phyloP scores from a whole-genome alignment of 129 eudicot species.

The Lonicera japonica region DNA sequence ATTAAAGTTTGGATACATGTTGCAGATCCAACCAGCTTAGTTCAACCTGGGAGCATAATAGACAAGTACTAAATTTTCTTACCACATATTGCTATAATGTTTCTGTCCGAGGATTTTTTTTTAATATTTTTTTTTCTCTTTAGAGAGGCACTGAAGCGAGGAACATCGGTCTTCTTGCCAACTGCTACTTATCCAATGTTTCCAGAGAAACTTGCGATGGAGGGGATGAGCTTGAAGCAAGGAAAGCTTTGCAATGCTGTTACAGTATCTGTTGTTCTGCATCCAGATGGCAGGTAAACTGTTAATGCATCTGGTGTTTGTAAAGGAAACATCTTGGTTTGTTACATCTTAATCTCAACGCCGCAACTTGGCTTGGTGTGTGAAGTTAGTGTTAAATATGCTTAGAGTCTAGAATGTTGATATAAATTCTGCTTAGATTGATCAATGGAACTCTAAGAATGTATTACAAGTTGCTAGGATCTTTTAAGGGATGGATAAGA shows the following conservation, averaged over 20 bases:
- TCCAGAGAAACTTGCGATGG: conserved; percentile 95
- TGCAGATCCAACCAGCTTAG: conserved; percentile 88
- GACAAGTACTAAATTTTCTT: conserved; percentile 53
- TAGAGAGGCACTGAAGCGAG: conserved; percentile 93
- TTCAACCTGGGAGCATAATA: conserved; percentile 79
- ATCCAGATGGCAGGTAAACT: conserved; percentile 76
- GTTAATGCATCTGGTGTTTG: no score
- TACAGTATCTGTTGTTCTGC: conserved; percentile 85
- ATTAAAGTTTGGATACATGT: conserved; percentile 96
- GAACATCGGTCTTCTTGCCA: conserved; percentile 89
- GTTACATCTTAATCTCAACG: no score
- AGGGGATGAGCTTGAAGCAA: conserved; percentile 96
- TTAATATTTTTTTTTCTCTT: conserved; percentile 14
- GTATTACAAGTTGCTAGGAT: no score
- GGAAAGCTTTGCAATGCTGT: conserved; percentile 86
- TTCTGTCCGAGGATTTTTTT: no score
- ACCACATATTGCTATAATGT: no score
- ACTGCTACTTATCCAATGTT: conserved; percentile 97
- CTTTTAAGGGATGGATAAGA: no score
- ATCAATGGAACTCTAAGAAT: no score
- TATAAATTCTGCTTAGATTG: no score
- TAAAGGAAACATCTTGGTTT: no score
- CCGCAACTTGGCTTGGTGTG: no score
- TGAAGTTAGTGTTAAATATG: no score
- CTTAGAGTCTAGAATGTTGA: no score